phyloP scores from a whole-genome alignment of 2,329 filamentous ascomycete species.

The Colletotrichum shisoi region DNA sequence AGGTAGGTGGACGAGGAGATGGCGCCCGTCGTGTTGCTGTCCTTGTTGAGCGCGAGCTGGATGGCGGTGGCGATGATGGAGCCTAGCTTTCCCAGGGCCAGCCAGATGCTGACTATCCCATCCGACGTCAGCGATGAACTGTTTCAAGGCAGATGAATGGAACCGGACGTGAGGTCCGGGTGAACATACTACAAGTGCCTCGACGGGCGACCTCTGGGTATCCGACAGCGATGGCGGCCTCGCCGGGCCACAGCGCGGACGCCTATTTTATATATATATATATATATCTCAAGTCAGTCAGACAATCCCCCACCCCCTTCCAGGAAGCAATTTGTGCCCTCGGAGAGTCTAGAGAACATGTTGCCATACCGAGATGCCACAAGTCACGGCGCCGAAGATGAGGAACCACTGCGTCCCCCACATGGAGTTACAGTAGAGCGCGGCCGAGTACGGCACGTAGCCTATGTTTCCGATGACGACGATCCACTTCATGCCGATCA shows the following conservation, averaged over 20 bases:
- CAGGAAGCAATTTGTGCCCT: not conserved
- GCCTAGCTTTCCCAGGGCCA: slow-evolving; percentile 60
- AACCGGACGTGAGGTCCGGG: fast-evolving
- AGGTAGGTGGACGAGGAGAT: slow-evolving; percentile 54
- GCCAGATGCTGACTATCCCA: slow-evolving; percentile 55
- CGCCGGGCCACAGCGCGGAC: slow-evolving; percentile 50
- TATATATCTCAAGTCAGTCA: not conserved
- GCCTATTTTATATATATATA: no score
- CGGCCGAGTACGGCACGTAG: slow-evolving; percentile 30
- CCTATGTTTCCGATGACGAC: slow-evolving; percentile 23
- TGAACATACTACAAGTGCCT: slow-evolving; percentile 49
- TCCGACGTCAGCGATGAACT: not conserved
- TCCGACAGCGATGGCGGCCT: slow-evolving; percentile 47
- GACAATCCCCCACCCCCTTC: not conserved
- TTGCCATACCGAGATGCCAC: slow-evolving; percentile 20
- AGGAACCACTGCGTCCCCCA: slow-evolving; percentile 33
- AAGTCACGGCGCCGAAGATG: slow-evolving; percentile 25
- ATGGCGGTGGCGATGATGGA: slow-evolving; percentile 62
- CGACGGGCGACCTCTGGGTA: slow-evolving; percentile 53
- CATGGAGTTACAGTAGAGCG: slow-evolving; percentile 29
- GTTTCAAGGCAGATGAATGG: not conserved
- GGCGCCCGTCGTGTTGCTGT: slow-evolving; percentile 52
- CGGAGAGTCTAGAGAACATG: no score
- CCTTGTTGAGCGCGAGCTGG: slow-evolving; percentile 58
- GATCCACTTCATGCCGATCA: slow-evolving; percentile 33